These are phyloP conservation scores for Draba incana DNA, from an alignment of 345 rosid genomes.

Conservation along the genomic window DNA sequence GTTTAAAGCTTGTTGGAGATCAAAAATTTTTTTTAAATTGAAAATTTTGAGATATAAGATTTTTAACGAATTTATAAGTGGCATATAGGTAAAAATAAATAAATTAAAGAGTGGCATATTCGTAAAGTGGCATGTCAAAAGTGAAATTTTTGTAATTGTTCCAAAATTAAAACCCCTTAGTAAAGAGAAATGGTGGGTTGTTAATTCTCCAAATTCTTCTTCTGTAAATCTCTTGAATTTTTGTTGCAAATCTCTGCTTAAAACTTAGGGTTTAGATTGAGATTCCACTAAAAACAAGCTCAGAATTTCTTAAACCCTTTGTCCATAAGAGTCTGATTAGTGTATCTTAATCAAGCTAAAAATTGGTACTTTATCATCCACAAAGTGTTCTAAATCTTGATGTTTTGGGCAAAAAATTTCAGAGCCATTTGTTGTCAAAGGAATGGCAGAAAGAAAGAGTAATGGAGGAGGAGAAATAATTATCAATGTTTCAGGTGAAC, in stretches of 20 bases:
- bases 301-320: slow-evolving; percentile 17
- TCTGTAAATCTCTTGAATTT: not conserved
- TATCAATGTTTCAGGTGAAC: slow-evolving; percentile 53
- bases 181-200: not conserved
- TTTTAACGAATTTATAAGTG: too few species aligned
- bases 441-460: slow-evolving; percentile 47
- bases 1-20: too few species aligned
- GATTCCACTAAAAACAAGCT: slow-evolving; percentile 4
- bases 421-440: slow-evolving; percentile 27
- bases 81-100: too few species aligned
- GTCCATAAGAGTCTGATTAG: not conserved
- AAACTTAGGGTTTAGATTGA: slow-evolving; percentile 23
- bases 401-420: not conserved
- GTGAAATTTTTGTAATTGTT: too few species aligned
- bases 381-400: slow-evolving; percentile 24
- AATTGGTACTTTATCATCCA: not conserved
- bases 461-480: slow-evolving; percentile 57
- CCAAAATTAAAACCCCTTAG: too few species aligned
- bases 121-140: too few species aligned
- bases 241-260: slow-evolving; percentile 14
- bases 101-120: too few species aligned
- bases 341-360: too few species aligned
- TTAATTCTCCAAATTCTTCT: not conserved
- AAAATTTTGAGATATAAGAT: too few species aligned
- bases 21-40: too few species aligned